phyloP scores from a whole-genome alignment of 2,329 filamentous ascomycete species.

The Ceratocystis harringtonii region DNA sequence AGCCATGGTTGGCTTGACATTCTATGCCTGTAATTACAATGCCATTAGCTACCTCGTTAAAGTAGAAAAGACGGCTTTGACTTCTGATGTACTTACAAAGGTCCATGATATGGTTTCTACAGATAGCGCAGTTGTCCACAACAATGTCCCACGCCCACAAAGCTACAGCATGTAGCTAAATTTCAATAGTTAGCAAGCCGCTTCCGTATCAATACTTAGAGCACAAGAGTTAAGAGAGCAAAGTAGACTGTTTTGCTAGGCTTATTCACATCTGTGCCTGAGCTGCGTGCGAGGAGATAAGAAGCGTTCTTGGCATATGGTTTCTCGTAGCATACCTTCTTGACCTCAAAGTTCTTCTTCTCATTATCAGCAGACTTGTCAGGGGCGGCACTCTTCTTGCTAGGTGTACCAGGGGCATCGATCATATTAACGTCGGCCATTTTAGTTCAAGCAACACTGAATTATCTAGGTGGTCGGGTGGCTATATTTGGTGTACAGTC shows the following conservation, averaged over 20 bases:
- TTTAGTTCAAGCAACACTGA: slow-evolving; percentile 16
- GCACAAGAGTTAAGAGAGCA: too few species aligned
- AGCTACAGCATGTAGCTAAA: slow-evolving; percentile 55
- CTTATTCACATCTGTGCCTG: too few species aligned
- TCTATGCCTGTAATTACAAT: slow-evolving; percentile 55
- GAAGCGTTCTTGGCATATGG: neutral
- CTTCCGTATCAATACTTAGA: neutral
- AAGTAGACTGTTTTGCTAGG: too few species aligned
- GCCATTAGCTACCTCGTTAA: slow-evolving; percentile 2
- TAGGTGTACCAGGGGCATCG: slow-evolving; percentile 50
- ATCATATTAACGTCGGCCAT: slow-evolving; percentile 99
- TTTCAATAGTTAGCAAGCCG: neutral
- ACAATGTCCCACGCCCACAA: slow-evolving; percentile 99
- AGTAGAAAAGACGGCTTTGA: neutral
- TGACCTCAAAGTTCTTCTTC: slow-evolving; percentile 96
- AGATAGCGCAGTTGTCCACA: slow-evolving; percentile 98
- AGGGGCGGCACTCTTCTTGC: slow-evolving; percentile 33
- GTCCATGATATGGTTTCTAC: slow-evolving; percentile 99
- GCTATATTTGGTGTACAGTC: neutral
- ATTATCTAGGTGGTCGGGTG: neutral
- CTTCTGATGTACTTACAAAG: slow-evolving; percentile 51
- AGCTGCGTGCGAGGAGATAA: too few species aligned
- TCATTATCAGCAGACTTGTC: slow-evolving; percentile 41
- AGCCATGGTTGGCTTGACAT: slow-evolving; percentile 96
- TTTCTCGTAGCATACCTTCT: slow-evolving; percentile 54